Evolutionary conservation across 2,329 filamentous ascomycete species (phyloP).

Genomic region (Sporothrix curviconia): DNA sequence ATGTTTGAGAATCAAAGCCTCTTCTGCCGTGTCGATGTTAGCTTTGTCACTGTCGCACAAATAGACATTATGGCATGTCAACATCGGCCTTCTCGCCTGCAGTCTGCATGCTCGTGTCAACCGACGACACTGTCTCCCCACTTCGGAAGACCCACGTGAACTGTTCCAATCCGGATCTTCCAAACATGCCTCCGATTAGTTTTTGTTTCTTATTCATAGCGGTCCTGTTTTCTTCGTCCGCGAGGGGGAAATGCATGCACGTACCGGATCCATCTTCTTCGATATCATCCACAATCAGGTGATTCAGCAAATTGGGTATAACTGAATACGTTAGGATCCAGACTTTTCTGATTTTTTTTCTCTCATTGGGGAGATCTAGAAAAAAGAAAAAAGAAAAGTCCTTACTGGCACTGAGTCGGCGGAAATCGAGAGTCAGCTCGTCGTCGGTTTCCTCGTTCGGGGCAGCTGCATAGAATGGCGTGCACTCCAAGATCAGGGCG

Average conservation of each 20-base stretch:
- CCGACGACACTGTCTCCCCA: slow-evolving; percentile 45
- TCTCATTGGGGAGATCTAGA: too few relatives aligned
- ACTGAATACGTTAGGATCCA: slow-evolving; percentile 25
- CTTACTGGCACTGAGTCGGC: slow-evolving; percentile 33
- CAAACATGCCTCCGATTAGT: slow-evolving; percentile 12
- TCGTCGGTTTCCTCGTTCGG: slow-evolving; percentile 19
- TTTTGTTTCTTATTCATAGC: background rate
- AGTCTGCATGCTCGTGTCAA: slow-evolving; percentile 39
- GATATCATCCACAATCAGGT: slow-evolving; percentile 50
- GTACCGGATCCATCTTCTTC: slow-evolving; percentile 56
- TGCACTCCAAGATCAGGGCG: slow-evolving; percentile 38
- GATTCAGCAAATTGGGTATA: slow-evolving; percentile 43
- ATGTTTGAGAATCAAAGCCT: background rate
- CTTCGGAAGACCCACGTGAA: slow-evolving; percentile 47
- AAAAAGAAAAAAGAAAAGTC: too few relatives aligned
- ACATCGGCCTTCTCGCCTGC: slow-evolving; percentile 32
- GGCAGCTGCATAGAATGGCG: slow-evolving; percentile 33
- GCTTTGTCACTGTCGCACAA: too few relatives aligned
- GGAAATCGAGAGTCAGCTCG: slow-evolving; percentile 28
- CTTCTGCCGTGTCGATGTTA: background rate
- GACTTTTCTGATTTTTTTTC: too few relatives aligned
- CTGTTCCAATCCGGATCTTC: slow-evolving; percentile 46
- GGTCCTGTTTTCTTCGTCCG: background rate
- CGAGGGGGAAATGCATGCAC: slow-evolving; percentile 25
- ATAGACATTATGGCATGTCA: slow-evolving; percentile 18